Conservation (phyloP, 108 stramenopile genomes). For the Cyclotella choctawhatcheeana region DNA sequence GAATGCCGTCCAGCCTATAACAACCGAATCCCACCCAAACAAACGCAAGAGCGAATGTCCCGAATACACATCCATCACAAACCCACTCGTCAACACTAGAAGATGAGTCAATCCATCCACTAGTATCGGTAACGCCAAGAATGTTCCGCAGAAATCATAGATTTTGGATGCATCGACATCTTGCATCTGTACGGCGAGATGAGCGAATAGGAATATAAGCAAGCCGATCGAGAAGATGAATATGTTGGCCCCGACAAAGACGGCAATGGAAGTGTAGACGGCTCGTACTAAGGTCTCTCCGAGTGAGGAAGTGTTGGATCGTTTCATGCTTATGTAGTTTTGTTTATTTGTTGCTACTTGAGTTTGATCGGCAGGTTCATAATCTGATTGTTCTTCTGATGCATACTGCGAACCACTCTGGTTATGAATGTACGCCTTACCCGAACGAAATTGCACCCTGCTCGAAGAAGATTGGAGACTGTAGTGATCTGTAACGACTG, state of each 20-base stretch:
- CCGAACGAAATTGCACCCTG: conserved; percentile 26
- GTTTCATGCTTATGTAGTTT: conserved; percentile 8
- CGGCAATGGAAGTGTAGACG: conserved; percentile 14
- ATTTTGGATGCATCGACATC: not conserved
- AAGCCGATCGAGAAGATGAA: conserved; percentile 26
- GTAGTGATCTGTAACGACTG: conserved; percentile 23
- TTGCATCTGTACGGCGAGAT: conserved; percentile 8
- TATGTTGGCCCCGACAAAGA: conserved; percentile 4
- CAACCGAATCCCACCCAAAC: conserved; percentile 10
- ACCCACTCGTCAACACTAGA: conserved; percentile 7
- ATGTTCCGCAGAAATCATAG: not conserved
- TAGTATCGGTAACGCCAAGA: conserved; percentile 16
- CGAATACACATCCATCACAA: conserved; percentile 15
- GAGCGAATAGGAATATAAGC: conserved; percentile 16
- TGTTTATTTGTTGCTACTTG: not conserved
- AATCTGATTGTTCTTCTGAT: conserved; percentile 3
- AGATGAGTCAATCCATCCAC: conserved; percentile 12
- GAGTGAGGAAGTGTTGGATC: conserved; percentile 4
- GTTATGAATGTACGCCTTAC: conserved; percentile 11
- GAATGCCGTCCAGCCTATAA: conserved; percentile 8
- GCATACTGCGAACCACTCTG: conserved; percentile 6
- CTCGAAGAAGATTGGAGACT: conserved; percentile 21
- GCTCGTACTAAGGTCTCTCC: conserved; percentile 6
- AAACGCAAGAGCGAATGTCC: conserved; percentile 14
- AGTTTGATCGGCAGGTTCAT: not conserved